Evolutionary conservation across 2,329 filamentous ascomycete species (phyloP), one percentile per base, ranked within the genome.

Genomic region (Cordyceps cicadae): DNA sequence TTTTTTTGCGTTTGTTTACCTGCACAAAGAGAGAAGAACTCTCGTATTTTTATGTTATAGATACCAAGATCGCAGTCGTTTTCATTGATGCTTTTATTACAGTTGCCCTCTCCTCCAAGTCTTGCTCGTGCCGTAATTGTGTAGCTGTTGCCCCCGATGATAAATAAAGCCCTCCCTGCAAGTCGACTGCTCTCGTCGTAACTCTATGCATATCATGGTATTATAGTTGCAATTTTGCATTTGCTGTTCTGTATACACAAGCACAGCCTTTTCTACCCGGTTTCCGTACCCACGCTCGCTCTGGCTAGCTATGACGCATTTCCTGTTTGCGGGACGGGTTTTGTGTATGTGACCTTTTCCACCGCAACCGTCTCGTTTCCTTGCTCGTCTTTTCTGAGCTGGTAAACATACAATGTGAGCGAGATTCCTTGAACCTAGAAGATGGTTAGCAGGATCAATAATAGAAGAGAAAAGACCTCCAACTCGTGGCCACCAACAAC

Each of bases 351-450:
- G 64, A 93, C 88, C 78, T 93, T 93, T 73, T 93, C 89, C 48
- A 93, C 89, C 17, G 87, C 87, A 51, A 93, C 89, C 62, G 87
- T 91, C 74, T 92, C 89, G 41, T 83, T 83, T 17, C 89, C 89
- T 66, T 89, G 87, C 61, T 83, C 86, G 67, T 91, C 88, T 70
- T 88, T 91, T 72, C 87, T 84, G 69, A 92, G 75, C 72, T 92
- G 89, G 72, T 97, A 97, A 58, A 97, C 93, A 73, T 97, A 97
- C 54, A 97, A 81, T 62, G 95, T 95, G 66, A 97, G 82, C 17
- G 95, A 95, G 72, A 97, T 95, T 37, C 93, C 93, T 83, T 97
- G 93, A 41, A 96, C 90, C 91, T 96, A 67, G 66, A 60, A 19
- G 60, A 62, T 71, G 50, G 71, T 68, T 54, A 68, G 51, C 11